These are phyloP conservation scores for Gossypium raimondii DNA, from an alignment of 345 rosid species.

Conservation along the genomic window DNA sequence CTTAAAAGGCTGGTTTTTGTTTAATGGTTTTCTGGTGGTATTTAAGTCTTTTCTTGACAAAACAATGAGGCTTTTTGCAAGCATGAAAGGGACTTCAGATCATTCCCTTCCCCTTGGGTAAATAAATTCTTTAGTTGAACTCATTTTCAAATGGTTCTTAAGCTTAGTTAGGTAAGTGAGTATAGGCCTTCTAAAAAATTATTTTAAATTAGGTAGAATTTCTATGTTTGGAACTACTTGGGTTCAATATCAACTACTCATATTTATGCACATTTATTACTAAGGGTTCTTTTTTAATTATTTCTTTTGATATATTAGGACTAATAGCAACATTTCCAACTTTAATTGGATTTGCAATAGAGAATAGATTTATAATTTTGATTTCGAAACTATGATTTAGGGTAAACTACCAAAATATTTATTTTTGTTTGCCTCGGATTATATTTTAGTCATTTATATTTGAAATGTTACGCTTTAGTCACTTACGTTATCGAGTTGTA, in stretches of 20 bases:
- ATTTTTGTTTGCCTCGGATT: no score
- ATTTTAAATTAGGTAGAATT: not conserved
- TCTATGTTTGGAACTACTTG: not conserved
- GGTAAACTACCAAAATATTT: no score
- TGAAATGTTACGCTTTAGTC: no score
- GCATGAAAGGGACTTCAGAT: not conserved
- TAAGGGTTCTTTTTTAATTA: not conserved
- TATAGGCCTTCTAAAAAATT: not conserved
- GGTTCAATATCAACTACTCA: not conserved
- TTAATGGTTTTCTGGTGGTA: not conserved
- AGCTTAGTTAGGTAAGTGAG: not conserved
- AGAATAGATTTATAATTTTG: no score
- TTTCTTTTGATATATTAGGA: not conserved
- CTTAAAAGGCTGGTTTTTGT: not conserved
- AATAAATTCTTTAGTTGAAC: not conserved
- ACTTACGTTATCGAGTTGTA: no score
- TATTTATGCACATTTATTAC: not conserved
- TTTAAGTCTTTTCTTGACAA: conserved; percentile 11
- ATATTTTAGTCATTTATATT: no score
- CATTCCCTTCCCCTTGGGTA: not conserved
- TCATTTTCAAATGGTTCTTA: conserved; percentile 1
- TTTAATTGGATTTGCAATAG: no score
- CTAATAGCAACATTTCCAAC: no score
- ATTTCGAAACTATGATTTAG: no score
- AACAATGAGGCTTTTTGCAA: conserved; percentile 2